These are phyloP conservation scores for Kwoniella mangroviensis DNA, from an alignment of 768 basidiomycete genomes.

Conservation along the genomic window DNA sequence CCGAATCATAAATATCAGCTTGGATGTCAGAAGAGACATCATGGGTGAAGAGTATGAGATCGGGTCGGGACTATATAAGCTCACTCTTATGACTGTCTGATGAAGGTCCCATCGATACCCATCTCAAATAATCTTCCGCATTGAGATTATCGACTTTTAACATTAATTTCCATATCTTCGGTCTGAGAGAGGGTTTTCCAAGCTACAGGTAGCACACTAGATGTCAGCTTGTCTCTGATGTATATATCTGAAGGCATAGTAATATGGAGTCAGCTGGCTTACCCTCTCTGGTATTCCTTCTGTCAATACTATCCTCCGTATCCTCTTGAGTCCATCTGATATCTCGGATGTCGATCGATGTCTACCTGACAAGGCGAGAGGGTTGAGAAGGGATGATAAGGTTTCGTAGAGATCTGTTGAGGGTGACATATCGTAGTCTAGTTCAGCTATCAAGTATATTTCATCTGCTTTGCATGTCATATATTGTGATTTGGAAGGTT, in stretches of 20 bases:
- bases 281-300: constrained; percentile 83
- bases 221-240: too few relatives aligned
- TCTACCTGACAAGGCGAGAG: constrained; percentile 19
- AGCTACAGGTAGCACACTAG: background rate
- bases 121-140: constrained; percentile 63
- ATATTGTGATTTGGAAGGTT: too few relatives aligned
- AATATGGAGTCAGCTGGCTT: too few relatives aligned
- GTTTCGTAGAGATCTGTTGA: constrained; percentile 32
- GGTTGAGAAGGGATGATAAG: constrained; percentile 27
- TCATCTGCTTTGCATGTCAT: background rate
- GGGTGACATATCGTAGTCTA: constrained; percentile 6
- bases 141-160: constrained; percentile 78
- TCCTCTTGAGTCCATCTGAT: constrained; percentile 82
- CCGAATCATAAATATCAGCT: too few relatives aligned
- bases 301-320: constrained; percentile 83
- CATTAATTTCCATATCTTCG: constrained; percentile 86
- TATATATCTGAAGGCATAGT: too few relatives aligned
- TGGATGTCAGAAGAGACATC: too few relatives aligned
- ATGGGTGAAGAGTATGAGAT: background rate
- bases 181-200: constrained; percentile 40
- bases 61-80: constrained; percentile 12
- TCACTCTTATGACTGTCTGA: constrained; percentile 57
- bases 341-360: constrained; percentile 61
- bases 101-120: constrained; percentile 52
- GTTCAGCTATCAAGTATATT: too few relatives aligned